These are phyloP conservation scores for Craterostigma plantagineum DNA, from an alignment of 257 asterid genomes.

Conservation along the genomic window DNA sequence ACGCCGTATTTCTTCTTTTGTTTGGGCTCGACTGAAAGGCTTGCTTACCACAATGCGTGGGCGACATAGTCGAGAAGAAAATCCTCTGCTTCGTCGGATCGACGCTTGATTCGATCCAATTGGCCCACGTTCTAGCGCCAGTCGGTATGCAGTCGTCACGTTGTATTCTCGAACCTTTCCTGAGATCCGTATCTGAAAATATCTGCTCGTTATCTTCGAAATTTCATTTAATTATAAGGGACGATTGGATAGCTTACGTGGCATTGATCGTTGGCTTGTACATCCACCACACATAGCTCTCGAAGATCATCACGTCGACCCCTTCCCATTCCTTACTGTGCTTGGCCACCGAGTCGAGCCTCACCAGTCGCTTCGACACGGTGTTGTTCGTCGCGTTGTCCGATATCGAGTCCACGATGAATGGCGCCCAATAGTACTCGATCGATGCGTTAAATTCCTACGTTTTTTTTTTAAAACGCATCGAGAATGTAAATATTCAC, in stretches of 20 bases:
- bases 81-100: conserved; percentile 38
- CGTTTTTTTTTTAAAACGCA: no score
- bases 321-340: conserved; percentile 76
- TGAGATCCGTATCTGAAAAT: conserved; percentile 40
- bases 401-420: conserved; percentile 64
- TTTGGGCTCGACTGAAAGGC: not conserved
- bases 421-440: conserved; percentile 97
- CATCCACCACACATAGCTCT: conserved; percentile 96
- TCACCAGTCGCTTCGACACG: conserved; percentile 58
- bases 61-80: conserved; percentile 66
- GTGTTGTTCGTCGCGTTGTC: conserved; percentile 38
- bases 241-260: conserved; percentile 21
- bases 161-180: conserved; percentile 24
- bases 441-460: conserved; percentile 62
- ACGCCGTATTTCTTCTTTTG: not conserved
- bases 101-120: conserved; percentile 47
- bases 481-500: not conserved
- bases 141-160: conserved; percentile 54
- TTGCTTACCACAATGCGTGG: conserved; percentile 71
- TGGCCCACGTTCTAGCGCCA: conserved; percentile 78
- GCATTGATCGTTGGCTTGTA: conserved; percentile 67
- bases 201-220: no score
- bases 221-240: no score
- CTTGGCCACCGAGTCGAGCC: conserved; percentile 68
- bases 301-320: conserved; percentile 69